phyloP scores from a whole-genome alignment of 345 rosid genomes.

The Noccaea bulbosa region DNA sequence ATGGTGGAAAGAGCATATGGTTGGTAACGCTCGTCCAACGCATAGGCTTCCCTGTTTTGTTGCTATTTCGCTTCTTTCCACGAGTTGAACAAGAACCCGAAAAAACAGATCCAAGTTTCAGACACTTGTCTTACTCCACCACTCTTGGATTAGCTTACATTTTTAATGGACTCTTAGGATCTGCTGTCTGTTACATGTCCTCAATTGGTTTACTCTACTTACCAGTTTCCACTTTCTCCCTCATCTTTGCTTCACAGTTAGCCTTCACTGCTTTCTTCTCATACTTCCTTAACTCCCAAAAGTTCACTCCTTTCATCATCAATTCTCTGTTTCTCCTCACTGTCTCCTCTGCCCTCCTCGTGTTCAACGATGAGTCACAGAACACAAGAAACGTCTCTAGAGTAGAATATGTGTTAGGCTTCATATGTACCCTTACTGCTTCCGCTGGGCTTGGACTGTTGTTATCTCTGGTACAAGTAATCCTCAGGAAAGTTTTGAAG shows the following conservation, averaged over 20 bases:
- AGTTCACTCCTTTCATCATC: slow-evolving; percentile 50
- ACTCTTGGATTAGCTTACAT: slow-evolving; percentile 40
- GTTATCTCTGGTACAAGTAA: slow-evolving; percentile 51
- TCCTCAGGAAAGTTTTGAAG: slow-evolving; percentile 45
- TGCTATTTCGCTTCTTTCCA: slow-evolving; percentile 49
- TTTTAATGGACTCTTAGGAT: slow-evolving; percentile 43
- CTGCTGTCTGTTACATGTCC: slow-evolving; percentile 44
- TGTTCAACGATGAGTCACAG: slow-evolving; percentile 34
- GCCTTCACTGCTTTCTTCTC: slow-evolving; percentile 65
- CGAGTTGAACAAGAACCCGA: slow-evolving; percentile 13
- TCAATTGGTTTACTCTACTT: slow-evolving; percentile 58
- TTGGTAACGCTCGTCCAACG: slow-evolving; percentile 50
- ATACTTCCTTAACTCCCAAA: slow-evolving; percentile 52
- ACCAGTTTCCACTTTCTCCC: slow-evolving; percentile 56
- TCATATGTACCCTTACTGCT: slow-evolving; percentile 53
- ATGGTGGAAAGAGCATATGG: slow-evolving; percentile 60
- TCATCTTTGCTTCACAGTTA: slow-evolving; percentile 50
- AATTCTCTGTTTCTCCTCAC: slow-evolving; percentile 57
- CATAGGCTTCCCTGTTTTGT: slow-evolving; percentile 56
- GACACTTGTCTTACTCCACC: neutral
- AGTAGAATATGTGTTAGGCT: slow-evolving; percentile 42
- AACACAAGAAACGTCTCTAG: slow-evolving; percentile 30
- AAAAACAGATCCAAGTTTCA: neutral
- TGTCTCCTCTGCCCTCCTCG: slow-evolving; percentile 55
- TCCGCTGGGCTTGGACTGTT: slow-evolving; percentile 48